Percentiles rank a stretch among this genome's conserved stretches.
These are phyloP conservation scores for Cyclotella sp. DNA, from an alignment of 108 stramenopile species.

Conservation along the genomic window DNA sequence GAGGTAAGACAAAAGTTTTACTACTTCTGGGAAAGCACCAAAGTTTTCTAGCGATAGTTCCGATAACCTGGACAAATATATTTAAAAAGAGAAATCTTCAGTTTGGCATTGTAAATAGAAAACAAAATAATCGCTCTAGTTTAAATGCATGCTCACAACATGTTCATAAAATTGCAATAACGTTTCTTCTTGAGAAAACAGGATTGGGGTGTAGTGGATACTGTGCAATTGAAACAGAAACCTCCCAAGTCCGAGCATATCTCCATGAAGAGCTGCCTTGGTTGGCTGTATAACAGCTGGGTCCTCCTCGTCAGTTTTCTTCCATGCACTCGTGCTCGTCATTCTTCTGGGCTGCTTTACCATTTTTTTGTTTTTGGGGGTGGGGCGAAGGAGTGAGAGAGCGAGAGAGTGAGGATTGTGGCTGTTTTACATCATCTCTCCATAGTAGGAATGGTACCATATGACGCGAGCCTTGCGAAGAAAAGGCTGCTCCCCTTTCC, in stretches of 20 bases:
- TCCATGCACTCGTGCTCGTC: too few species aligned
- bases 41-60: conserved; percentile 26
- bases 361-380: too few species aligned
- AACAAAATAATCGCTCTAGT: not conserved
- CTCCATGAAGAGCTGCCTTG: not conserved
- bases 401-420: too few species aligned
- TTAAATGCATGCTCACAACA: not conserved
- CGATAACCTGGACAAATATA: conserved; percentile 6
- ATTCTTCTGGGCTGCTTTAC: too few species aligned
- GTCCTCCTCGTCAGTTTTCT: not conserved
- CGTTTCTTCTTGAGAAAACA: conserved; percentile 12
- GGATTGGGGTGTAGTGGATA: not conserved
- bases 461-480: too few species aligned
- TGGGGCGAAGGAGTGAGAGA: too few species aligned
- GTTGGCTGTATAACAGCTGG: not conserved
- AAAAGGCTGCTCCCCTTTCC: too few species aligned
- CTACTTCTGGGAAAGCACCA: conserved; percentile 42
- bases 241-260: conserved; percentile 20
- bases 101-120: not conserved
- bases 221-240: conserved; percentile 33
- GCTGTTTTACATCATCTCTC: too few species aligned
- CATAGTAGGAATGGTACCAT: too few species aligned
- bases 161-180: conserved; percentile 32
- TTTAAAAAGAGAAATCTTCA: not conserved
- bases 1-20: conserved; percentile 24